phyloP scores from a whole-genome alignment of 1,139 yeast genomes.

The Candida anutae region DNA sequence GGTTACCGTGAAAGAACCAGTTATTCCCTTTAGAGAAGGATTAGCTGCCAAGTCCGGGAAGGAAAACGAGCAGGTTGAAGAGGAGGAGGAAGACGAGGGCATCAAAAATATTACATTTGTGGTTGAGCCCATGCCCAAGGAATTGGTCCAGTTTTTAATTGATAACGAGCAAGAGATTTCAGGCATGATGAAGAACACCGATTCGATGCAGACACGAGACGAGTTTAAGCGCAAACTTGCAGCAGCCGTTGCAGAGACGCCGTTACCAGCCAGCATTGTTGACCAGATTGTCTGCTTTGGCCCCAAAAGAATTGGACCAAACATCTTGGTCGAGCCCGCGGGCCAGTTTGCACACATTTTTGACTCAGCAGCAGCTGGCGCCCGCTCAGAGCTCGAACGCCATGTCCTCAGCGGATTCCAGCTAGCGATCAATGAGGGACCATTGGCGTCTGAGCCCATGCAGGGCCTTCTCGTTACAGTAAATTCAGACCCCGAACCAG shows the following conservation, averaged over 20 bases:
- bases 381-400: constrained; percentile 47
- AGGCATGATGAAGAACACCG: constrained; percentile 13
- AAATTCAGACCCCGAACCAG: constrained; percentile 5
- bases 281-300: constrained; percentile 63
- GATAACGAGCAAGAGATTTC: constrained; percentile 34
- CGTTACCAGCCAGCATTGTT: too few relatives aligned
- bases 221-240: constrained; percentile 24
- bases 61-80: constrained; percentile 6
- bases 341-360: constrained; percentile 25
- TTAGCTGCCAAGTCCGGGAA: constrained; percentile 26
- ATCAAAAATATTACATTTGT: constrained; percentile 45
- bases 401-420: constrained; percentile 79
- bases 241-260: constrained; percentile 10
- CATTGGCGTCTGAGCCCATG: constrained; percentile 78
- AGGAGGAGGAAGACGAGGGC: constrained; percentile 28
- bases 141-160: constrained; percentile 42
- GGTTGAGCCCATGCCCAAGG: constrained; percentile 51
- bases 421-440: constrained; percentile 77
- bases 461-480: constrained; percentile 66
- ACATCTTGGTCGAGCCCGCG: constrained; percentile 54
- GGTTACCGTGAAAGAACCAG: constrained; percentile 82
- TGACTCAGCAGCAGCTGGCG: constrained; percentile 8
- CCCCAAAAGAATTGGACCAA: constrained; percentile 71
- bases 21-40: constrained; percentile 91
- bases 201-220: constrained; percentile 9